Evolutionary conservation across 2,329 filamentous ascomycete species (phyloP), one percentile per base, ranked within the genome.

Genomic region (Pseudofabraea citricarpa): DNA sequence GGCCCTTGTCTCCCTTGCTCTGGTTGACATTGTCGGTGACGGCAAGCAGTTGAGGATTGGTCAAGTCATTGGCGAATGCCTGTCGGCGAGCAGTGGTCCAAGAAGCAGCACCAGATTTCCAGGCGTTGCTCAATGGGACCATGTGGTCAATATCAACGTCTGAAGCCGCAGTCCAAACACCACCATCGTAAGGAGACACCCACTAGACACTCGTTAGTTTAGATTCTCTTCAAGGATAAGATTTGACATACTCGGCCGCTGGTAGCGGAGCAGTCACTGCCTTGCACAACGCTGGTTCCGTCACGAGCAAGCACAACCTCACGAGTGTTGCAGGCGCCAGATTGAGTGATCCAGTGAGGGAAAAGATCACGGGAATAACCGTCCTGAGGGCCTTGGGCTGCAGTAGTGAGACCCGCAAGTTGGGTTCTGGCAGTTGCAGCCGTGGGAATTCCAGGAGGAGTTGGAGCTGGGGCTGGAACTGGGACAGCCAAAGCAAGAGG

Each of bases 71-170:
- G 52, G 88, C 88, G 58, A 90, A 90, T 3, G 70, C 61, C 58
- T 83, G 69, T 44, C 88, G 79, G 56, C 76, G 72, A 16, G 72
- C 66, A 0, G 82, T 83, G 0, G 85, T 87, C 88, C 87, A 91
- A 2, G 68, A 63, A 6, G 75, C 73, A 10, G 87, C 87, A 16
- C 87, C 87, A 35, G 82, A 87, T 77, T 85, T 80, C 87, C 86
- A 91, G 5, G 87, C 86, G 57, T 90, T 88, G 59, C 83, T 83
- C 48, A 94, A 63, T 1, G 88, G 87, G 3, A 94, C 85, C 66
- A 93, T 73, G 61, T 93, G 88, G 62, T 93, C 88, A 47, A 93
- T 91, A 54, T 91, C 86, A 1, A 93, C 63, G 54, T 90, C 84
- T 15, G 72, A 75, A 1, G 85, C 77, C 1, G 70, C 68, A 0